Conservation (phyloP, 352 stramenopile genomes). For the Globisporangium irregulare region DNA sequence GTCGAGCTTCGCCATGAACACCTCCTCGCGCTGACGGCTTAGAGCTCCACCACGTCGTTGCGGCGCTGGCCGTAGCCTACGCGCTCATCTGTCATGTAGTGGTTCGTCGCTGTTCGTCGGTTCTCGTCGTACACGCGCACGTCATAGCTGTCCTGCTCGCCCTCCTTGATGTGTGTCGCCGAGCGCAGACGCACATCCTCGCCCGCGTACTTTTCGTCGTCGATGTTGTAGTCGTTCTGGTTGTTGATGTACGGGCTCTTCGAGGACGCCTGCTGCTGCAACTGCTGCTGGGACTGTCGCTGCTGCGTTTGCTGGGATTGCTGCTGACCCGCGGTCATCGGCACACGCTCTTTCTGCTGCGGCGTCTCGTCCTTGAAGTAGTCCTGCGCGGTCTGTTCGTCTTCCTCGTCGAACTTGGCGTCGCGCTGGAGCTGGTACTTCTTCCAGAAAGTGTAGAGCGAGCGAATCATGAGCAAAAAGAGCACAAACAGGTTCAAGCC, state of each 20-base stretch:
- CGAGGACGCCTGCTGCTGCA: constrained; percentile 18
- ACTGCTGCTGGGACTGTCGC: constrained; percentile 16
- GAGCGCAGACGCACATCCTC: constrained; percentile 59
- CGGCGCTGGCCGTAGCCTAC: constrained; percentile 41
- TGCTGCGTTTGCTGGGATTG: constrained; percentile 1
- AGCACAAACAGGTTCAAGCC: constrained; percentile 68
- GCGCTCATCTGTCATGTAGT: constrained; percentile 49
- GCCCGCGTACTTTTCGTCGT: constrained; percentile 34
- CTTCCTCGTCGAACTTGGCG: constrained; percentile 48
- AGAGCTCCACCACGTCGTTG: constrained; percentile 65
- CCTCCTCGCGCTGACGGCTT: constrained; percentile 3
- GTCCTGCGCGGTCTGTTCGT: constrained; percentile 57
- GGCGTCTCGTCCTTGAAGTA: constrained; percentile 70
- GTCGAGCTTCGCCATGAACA: not conserved
- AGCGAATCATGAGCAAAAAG: constrained; percentile 59
- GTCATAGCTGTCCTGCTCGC: constrained; percentile 24
- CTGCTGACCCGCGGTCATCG: not conserved
- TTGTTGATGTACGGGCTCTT: constrained; percentile 45
- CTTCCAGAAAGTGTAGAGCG: constrained; percentile 71
- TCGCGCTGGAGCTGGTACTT: constrained; percentile 68
- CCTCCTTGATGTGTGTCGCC: constrained; percentile 41
- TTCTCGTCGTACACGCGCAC: constrained; percentile 36
- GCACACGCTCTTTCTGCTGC: constrained; percentile 31
- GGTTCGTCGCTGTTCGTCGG: constrained; percentile 37
- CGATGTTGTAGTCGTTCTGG: constrained; percentile 18